Evolutionary conservation across 2,329 filamentous ascomycete species (phyloP).

Genomic region (Penicillium paneum): DNA sequence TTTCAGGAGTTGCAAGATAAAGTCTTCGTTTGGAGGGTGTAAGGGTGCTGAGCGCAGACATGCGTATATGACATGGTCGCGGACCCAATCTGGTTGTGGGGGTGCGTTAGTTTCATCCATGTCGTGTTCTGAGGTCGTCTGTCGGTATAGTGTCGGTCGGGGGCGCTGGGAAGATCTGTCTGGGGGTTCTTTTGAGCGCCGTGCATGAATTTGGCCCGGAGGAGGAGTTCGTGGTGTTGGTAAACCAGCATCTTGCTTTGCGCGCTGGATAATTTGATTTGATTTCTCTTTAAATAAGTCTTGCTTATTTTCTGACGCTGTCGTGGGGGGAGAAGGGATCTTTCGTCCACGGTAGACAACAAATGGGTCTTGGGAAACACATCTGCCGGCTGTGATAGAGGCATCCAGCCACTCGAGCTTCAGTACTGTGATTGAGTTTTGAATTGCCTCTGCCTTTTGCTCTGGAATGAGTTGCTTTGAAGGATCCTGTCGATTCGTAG

Average conservation of each 20-base stretch:
- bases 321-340: constrained; percentile 30
- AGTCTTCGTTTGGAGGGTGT: constrained; percentile 67
- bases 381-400: constrained; percentile 43
- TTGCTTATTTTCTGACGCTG: neutral
- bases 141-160: constrained; percentile 55
- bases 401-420: constrained; percentile 54
- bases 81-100: constrained; percentile 66
- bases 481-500: constrained; percentile 11
- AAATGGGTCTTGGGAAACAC: constrained; percentile 49
- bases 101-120: constrained; percentile 63
- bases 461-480: constrained; percentile 8
- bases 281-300: constrained; percentile 4
- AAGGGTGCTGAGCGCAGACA: constrained; percentile 75
- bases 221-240: constrained; percentile 5
- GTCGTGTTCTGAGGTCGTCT: constrained; percentile 79
- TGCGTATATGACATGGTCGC: constrained; percentile 64
- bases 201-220: constrained; percentile 14
- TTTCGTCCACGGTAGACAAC: constrained; percentile 52
- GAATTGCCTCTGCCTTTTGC: neutral
- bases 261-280: constrained; percentile 51
- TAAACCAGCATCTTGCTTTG: constrained; percentile 48
- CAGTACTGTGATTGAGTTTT: constrained; percentile 48
- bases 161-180: constrained; percentile 22
- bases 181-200: constrained; percentile 24
- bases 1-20: constrained; percentile 70